phyloP scores from a whole-genome alignment of 2,329 filamentous ascomycete species.

The Penicillium psychrosexuale region DNA sequence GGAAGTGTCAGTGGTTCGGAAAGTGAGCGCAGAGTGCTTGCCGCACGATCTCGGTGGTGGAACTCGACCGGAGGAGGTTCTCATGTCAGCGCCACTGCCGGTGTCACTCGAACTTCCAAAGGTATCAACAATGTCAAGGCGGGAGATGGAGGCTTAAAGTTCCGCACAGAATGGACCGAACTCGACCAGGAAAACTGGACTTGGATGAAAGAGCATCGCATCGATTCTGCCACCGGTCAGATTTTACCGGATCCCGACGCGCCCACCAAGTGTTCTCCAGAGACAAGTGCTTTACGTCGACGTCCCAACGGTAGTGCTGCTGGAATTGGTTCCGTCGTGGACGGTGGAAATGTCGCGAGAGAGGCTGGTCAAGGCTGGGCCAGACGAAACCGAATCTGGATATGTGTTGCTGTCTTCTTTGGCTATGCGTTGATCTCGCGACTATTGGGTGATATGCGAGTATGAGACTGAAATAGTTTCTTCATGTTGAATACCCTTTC shows the following conservation, averaged over 20 bases:
- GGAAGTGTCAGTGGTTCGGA: constrained; percentile 77
- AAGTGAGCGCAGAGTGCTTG: constrained; percentile 73
- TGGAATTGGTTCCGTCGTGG: constrained; percentile 64
- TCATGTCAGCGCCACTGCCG: constrained; percentile 49
- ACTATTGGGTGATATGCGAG: constrained; percentile 58
- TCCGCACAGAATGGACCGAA: constrained; percentile 84
- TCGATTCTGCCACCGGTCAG: constrained; percentile 74
- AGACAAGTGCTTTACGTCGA: constrained; percentile 61
- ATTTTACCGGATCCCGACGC: constrained; percentile 54
- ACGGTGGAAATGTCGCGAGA: constrained; percentile 69
- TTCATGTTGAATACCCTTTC: constrained; percentile 2
- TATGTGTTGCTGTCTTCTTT: constrained; percentile 69
- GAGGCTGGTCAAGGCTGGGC: constrained; percentile 82
- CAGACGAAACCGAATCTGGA: constrained; percentile 71
- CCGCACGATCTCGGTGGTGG: constrained; percentile 84
- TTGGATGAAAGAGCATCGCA: constrained; percentile 80
- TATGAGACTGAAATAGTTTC: constrained; percentile 18
- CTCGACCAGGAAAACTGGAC: constrained; percentile 84
- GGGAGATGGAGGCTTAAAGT: constrained; percentile 89
- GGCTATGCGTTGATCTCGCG: constrained; percentile 79
- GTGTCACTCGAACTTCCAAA: constrained; percentile 56
- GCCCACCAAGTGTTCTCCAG: constrained; percentile 58
- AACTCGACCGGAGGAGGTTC: constrained; percentile 90
- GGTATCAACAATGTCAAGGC: constrained; percentile 78
- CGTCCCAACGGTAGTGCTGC: constrained; percentile 57